Percentiles rank a stretch among this genome's conserved stretches.
These are phyloP conservation scores for Reutealis trisperma DNA, from an alignment of 345 rosid genomes.

Conservation along the genomic window DNA sequence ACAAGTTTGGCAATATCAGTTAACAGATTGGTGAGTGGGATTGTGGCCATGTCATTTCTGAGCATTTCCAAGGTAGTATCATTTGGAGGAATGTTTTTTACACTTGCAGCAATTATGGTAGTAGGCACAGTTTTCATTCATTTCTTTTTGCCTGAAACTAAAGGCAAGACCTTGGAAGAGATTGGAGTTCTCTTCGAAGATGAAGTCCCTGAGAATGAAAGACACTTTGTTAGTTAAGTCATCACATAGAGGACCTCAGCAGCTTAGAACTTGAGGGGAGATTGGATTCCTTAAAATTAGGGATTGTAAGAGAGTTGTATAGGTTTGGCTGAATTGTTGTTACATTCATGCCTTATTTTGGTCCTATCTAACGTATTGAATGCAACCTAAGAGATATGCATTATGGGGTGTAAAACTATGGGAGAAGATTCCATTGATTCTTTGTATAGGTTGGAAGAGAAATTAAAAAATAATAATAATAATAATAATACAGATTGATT, in stretches of 20 bases:
- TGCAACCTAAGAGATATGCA: too few species aligned
- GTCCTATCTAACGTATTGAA: too few species aligned
- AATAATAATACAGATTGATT: too few species aligned
- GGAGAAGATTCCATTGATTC: too few species aligned
- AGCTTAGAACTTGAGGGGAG: too few species aligned
- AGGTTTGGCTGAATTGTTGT: too few species aligned
- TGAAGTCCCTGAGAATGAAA: slow-evolving; percentile 5
- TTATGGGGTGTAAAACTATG: too few species aligned
- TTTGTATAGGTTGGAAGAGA: too few species aligned
- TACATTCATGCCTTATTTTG: too few species aligned
- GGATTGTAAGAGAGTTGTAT: too few species aligned
- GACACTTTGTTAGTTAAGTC: background rate
- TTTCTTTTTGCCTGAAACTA: slow-evolving; percentile 27
- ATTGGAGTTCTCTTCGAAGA: slow-evolving; percentile 22
- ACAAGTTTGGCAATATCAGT: slow-evolving; percentile 29
- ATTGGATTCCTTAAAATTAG: too few species aligned
- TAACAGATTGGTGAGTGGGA: slow-evolving; percentile 31
- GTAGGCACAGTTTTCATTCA: slow-evolving; percentile 20
- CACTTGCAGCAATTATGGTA: slow-evolving; percentile 16
- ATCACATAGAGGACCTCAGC: background rate
- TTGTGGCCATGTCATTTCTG: slow-evolving; percentile 26
- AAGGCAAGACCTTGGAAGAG: slow-evolving; percentile 33
- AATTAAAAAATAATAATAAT: too few species aligned
- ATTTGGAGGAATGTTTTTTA: slow-evolving; percentile 30
- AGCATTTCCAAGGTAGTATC: slow-evolving; percentile 16